Conservation (phyloP, 2,329 filamentous ascomycete species). For the Scedosporium apiospermum region DNA sequence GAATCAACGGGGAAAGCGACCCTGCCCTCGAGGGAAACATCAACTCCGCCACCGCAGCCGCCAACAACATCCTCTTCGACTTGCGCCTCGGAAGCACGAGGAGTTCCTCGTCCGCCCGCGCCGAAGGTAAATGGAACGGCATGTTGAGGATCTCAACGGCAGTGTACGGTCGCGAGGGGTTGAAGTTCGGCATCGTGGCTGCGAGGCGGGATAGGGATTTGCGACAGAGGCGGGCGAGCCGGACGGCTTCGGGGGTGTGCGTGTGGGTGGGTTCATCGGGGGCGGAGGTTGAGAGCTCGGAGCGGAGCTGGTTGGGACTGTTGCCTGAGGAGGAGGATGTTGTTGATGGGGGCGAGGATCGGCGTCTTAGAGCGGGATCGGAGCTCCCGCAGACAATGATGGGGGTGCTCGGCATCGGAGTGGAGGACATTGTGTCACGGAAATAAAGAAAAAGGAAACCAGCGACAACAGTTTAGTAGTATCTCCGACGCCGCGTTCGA, state of each 20-base stretch:
- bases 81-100: slow-evolving; percentile 24
- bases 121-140: slow-evolving; percentile 16
- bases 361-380: neutral
- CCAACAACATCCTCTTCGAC: slow-evolving; percentile 20
- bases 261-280: neutral
- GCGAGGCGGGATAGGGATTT: slow-evolving; percentile 18
- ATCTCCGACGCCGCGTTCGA: too few species aligned
- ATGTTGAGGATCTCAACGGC: slow-evolving; percentile 25
- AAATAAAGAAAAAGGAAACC: too few species aligned
- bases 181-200: slow-evolving; percentile 17
- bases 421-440: neutral
- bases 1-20: slow-evolving; percentile 25
- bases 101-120: slow-evolving; percentile 20
- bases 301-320: neutral
- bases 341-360: neutral
- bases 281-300: neutral
- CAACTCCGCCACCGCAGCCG: slow-evolving; percentile 20
- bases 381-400: slow-evolving; percentile 4
- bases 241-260: slow-evolving; percentile 14
- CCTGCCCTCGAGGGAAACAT: slow-evolving; percentile 23
- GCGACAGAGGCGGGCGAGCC: slow-evolving; percentile 20
- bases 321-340: neutral
- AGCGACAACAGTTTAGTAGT: too few species aligned
- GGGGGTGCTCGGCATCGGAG: neutral
- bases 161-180: slow-evolving; percentile 20